Conservation (phyloP, 2,329 filamentous ascomycete species). For the Parastagonospora nodorum region DNA sequence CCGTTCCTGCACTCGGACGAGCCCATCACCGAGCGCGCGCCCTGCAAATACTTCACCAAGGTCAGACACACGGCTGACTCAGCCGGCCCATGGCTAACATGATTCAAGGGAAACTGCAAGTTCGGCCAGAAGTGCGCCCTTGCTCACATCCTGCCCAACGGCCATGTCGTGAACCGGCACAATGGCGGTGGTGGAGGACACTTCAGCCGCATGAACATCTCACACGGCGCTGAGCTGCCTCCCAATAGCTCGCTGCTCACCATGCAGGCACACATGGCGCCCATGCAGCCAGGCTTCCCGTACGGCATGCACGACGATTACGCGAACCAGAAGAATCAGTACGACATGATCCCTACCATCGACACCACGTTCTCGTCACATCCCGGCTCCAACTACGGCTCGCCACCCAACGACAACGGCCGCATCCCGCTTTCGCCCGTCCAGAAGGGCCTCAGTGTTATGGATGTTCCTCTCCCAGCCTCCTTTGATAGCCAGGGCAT, state of each 20-base stretch:
- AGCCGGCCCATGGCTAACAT: neutral
- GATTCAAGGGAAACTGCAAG: slow-evolving; percentile 90
- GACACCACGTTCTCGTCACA: slow-evolving; percentile 65
- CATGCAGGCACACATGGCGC: slow-evolving; percentile 56
- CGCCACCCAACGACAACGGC: slow-evolving; percentile 70
- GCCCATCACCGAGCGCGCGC: slow-evolving; percentile 78
- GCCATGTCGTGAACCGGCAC: slow-evolving; percentile 82
- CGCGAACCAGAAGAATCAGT: slow-evolving; percentile 42
- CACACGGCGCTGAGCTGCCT: slow-evolving; percentile 70
- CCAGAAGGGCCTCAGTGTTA: slow-evolving; percentile 77
- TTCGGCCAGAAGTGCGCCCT: slow-evolving; percentile 98
- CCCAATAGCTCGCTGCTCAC: slow-evolving; percentile 74
- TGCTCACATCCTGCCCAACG: slow-evolving; percentile 92
- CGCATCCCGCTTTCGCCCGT: slow-evolving; percentile 81
- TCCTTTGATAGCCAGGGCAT: slow-evolving; percentile 97
- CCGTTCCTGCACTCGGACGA: slow-evolving; percentile 95
- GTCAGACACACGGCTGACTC: slow-evolving; percentile 53
- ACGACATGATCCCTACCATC: slow-evolving; percentile 60
- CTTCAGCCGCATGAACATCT: slow-evolving; percentile 71
- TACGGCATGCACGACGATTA: slow-evolving; percentile 51
- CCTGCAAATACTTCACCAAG: slow-evolving; percentile 99
- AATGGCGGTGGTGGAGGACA: slow-evolving; percentile 55
- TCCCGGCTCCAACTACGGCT: slow-evolving; percentile 73
- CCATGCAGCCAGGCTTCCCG: slow-evolving; percentile 47
- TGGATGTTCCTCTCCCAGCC: slow-evolving; percentile 89